Evolutionary conservation across 805 yeast genomes (phyloP).

Genomic region (Kazachstania taianensis): DNA sequence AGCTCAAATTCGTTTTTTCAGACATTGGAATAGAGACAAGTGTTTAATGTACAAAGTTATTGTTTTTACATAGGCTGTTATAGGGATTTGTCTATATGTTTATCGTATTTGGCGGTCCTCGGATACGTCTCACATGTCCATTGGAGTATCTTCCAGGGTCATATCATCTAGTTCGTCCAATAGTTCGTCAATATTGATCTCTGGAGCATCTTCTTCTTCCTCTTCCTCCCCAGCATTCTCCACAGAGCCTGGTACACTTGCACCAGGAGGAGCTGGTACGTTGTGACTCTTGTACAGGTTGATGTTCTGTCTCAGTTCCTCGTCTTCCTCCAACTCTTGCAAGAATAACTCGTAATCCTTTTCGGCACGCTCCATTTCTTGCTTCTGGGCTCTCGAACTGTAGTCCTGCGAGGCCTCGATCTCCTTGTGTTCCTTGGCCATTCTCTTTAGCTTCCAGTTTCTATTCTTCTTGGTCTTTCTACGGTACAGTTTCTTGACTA

Average conservation of each 20-base stretch:
- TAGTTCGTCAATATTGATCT: constrained; percentile 80
- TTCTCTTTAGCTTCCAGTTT: constrained; percentile 91
- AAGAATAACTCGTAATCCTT: constrained; percentile 90
- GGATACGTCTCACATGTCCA: constrained; percentile 5
- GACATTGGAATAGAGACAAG: not conserved
- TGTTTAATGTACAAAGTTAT: too few relatives aligned
- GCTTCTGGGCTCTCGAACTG: constrained; percentile 63
- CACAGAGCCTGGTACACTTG: constrained; percentile 4
- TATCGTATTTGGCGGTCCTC: too few relatives aligned
- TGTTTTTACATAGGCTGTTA: too few relatives aligned
- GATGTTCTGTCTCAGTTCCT: constrained; percentile 82
- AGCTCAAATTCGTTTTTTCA: not conserved
- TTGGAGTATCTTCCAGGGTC: constrained; percentile 54
- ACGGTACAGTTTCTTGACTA: constrained; percentile 81
- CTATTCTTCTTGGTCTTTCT: constrained; percentile 67
- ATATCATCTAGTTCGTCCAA: constrained; percentile 91
- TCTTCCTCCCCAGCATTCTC: constrained; percentile 31
- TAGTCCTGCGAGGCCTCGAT: constrained; percentile 61
- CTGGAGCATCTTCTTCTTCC: constrained; percentile 79
- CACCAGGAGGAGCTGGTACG: constrained; percentile 2
- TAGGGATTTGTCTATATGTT: too few relatives aligned
- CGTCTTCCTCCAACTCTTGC: constrained; percentile 95
- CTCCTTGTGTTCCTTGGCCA: constrained; percentile 93
- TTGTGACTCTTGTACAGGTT: constrained; percentile 69
- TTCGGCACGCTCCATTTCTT: constrained; percentile 86